Conservation (phyloP, 768 basidiomycete species). For the Leucosporidium scottii region DNA sequence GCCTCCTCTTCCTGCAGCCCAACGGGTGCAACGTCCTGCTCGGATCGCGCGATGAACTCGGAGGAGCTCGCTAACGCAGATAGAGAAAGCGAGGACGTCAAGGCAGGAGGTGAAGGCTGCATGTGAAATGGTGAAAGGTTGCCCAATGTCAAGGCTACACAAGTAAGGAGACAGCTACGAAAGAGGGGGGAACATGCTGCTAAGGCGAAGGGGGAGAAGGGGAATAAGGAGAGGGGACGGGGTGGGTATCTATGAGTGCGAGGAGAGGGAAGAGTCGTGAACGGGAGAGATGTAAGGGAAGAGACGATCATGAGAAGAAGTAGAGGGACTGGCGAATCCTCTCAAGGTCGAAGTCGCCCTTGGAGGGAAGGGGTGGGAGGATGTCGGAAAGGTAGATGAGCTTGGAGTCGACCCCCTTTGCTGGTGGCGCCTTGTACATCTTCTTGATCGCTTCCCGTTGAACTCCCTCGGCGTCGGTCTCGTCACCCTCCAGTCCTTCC, state of each 20-base stretch:
- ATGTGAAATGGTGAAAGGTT: too few species aligned
- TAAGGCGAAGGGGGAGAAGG: neutral
- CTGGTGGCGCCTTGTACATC: neutral
- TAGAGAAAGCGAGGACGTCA: too few species aligned
- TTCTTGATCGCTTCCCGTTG: neutral
- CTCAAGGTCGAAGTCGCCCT: conserved; percentile 77
- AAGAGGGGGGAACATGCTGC: too few species aligned
- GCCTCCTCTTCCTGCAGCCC: too few species aligned
- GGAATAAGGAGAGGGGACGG: neutral
- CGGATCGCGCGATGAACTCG: too few species aligned
- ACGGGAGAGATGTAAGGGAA: neutral
- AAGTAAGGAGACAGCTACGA: too few species aligned
- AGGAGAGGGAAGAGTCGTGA: neutral
- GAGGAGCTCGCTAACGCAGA: too few species aligned
- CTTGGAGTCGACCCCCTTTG: conserved; percentile 27
- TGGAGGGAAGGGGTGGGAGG: conserved; percentile 71
- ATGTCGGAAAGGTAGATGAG: conserved; percentile 69
- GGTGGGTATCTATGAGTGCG: neutral
- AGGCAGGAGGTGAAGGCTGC: too few species aligned
- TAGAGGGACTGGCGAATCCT: conserved; percentile 74
- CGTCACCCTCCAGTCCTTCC: neutral
- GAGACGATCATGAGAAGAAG: conserved; percentile 63
- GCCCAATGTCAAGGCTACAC: too few species aligned
- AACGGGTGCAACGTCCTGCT: too few species aligned
- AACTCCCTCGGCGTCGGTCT: neutral